Evolutionary conservation across 2,329 filamentous ascomycete genomes (phyloP), one percentile per base, ranked within the genome.

Genomic region (Daldinia sp.): DNA sequence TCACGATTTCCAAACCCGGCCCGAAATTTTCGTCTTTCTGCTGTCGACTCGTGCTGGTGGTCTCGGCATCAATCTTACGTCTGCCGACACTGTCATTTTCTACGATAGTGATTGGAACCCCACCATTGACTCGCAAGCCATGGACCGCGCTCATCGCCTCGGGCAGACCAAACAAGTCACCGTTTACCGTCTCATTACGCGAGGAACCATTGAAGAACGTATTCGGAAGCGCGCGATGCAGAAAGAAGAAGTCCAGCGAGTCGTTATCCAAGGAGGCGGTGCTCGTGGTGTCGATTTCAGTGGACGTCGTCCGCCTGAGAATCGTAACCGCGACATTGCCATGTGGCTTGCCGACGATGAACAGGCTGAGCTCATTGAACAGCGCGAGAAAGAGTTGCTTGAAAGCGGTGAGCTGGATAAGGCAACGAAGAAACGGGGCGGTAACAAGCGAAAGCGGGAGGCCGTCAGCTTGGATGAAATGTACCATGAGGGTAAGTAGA

Each of bases 101-200:
- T 99, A 99, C 84, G 95, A 99, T 76, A 96, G 93, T 9, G 95
- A 99, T 77, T 99, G 95, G 95, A 99, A 99, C 77, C 95, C 95
- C 0, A 98, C 95, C 3, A 98, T 98, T 73, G 95, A 99, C 77
- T 96, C 92, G 54, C 95, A 99, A 77, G 95, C 95, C 78, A 98
- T 98, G 95, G 95, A 99, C 78, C 91, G 95, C 77, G 95, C 95
- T 10, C 95, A 99, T 87, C 92, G 95, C 86, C 87, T 99, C 32
- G 95, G 95, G 50, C 94, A 99, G 78, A 98, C 94, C 1, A 88
- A 87, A 70, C 95, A 99, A 79, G 95, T 99, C 60, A 97, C 94
- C 0, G 95, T 99, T 9, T 99, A 98, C 78, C 92, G 95, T 68
- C 89, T 99, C 74, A 98, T 99, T 79, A 99, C 95, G 0, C 90